Evolutionary conservation across 495 filamentous ascomycete genomes (phyloP).

Genomic region (Xylaria intraflava): DNA sequence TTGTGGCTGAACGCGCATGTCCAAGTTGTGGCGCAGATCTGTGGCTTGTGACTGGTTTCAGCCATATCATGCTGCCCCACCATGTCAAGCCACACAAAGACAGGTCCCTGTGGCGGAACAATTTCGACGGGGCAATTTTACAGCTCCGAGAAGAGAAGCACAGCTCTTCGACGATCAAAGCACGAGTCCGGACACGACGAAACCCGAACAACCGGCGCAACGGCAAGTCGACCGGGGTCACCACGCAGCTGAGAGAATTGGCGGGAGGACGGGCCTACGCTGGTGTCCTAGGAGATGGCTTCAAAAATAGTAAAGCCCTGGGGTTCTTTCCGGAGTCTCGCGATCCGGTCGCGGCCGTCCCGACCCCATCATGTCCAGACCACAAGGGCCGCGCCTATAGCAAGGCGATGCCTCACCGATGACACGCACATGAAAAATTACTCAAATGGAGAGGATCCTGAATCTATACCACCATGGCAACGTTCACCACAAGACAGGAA

Average conservation of each 20-base stretch:
- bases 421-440: neutral
- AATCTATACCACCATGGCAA: neutral
- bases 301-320: constrained; percentile 44
- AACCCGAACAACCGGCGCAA: neutral
- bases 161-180: neutral
- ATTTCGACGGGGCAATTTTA: neutral
- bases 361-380: neutral
- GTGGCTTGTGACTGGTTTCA: neutral
- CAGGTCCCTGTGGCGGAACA: neutral
- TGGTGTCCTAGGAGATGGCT: constrained; percentile 40
- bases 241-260: neutral
- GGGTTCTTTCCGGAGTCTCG: constrained; percentile 38
- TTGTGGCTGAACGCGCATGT: neutral
- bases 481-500: no score
- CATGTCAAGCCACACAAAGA: neutral
- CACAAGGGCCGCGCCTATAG: neutral
- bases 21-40: neutral
- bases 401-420: neutral
- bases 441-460: no score
- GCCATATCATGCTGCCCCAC: neutral
- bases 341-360: constrained; percentile 33
- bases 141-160: constrained; percentile 1
- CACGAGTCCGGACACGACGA: neutral
- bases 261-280: constrained; percentile 8
- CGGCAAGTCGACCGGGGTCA: neutral